Evolutionary conservation across 1,139 yeast genomes (phyloP), one percentile per base, ranked within the genome.

Genomic region (Geotrichum klebahnii): DNA sequence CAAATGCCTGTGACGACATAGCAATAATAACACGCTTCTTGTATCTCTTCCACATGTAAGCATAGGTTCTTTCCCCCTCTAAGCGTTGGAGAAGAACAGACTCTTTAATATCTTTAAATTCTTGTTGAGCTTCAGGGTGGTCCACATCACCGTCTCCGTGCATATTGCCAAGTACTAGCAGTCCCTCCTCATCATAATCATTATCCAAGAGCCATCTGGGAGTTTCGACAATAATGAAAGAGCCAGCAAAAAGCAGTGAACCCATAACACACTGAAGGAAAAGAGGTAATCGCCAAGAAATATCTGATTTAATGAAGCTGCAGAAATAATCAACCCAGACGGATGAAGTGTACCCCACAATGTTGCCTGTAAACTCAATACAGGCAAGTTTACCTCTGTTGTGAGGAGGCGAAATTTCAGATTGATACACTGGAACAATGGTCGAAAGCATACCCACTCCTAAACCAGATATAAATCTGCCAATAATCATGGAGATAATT

Each of bases 291-390:
- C 96, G 76, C 94, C 96, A 89, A 28, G 89, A 77, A 53, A 71
- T 63, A 59, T 81, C 71, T 44, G 71, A 69, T 35, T 73, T 71
- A 44, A 88, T 70, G 61, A 67, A 86, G 38, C 86, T 78, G 62
- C 89, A 85, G 5, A 77, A 80, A 67, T 84, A 89, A 68, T 88
- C 96, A 2, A 86, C 84, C 96, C 97, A 89, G 49, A 89, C 90
- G 46, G 92, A 82, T 1, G 85, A 73, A 1, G 95, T 78, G 66
- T 89, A 89, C 3, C 97, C 97, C 37, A 87, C 67, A 54, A 89
- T 82, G 64, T 89, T 89, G 3, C 96, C 96, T 0, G 97, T 86
- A 67, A 89, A 89, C 68, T 90, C 96, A 42, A 89, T 81, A 62
- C 96, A 88, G 0, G 96, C 96, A 52, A 87, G 77, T 60, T 84